Conservation (phyloP, 352 stramenopile species). For the Phytophthora sp. region DNA sequence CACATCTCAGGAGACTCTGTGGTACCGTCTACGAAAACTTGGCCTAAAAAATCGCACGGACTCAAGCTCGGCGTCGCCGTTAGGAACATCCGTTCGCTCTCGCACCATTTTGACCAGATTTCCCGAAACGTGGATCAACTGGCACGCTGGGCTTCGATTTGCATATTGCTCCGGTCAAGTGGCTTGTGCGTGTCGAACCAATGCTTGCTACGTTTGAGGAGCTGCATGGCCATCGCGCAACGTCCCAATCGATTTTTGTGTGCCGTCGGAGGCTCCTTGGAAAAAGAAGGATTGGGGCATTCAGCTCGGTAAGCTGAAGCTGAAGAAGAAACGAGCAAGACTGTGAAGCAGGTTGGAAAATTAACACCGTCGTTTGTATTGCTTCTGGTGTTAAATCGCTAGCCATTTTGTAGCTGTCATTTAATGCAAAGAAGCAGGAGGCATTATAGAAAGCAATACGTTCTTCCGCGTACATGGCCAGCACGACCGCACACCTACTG, state of each 20-base stretch:
- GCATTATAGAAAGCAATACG: too few relatives aligned
- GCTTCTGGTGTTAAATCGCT: too few relatives aligned
- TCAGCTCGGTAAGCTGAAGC: too few relatives aligned
- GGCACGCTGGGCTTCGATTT: neutral
- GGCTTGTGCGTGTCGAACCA: neutral
- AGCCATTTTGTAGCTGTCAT: too few relatives aligned
- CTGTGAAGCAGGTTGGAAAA: too few relatives aligned
- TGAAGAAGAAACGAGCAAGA: too few relatives aligned
- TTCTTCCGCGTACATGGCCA: too few relatives aligned
- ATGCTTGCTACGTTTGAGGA: neutral
- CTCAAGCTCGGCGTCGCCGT: neutral
- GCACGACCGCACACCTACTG: too few relatives aligned
- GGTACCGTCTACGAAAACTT: neutral
- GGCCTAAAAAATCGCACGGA: neutral
- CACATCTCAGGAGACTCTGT: neutral
- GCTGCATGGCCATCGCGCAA: neutral
- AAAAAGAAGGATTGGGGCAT: neutral
- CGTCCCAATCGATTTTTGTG: neutral
- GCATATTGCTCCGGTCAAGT: neutral
- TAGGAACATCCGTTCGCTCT: neutral
- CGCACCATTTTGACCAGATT: neutral
- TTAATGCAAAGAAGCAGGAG: too few relatives aligned
- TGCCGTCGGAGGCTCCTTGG: neutral
- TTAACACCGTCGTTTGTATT: too few relatives aligned
- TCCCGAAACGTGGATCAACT: neutral